phyloP scores from a whole-genome alignment of 1,139 yeast species.

The Protomyces gravidus region DNA sequence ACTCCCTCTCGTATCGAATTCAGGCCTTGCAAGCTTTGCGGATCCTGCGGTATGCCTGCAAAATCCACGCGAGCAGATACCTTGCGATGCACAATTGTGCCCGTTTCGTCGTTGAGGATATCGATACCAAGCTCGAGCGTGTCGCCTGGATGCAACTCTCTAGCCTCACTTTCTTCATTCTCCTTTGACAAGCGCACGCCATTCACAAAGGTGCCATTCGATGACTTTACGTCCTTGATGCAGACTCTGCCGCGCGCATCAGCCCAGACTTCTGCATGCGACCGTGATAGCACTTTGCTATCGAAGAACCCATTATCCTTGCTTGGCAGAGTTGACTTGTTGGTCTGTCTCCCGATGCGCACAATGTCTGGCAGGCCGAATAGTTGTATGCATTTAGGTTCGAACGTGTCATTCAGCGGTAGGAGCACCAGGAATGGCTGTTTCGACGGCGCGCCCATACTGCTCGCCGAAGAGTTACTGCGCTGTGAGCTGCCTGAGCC shows the following conservation, averaged over 20 bases:
- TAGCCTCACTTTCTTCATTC: conserved; percentile 51
- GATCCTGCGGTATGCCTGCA: conserved; percentile 31
- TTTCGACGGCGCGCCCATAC: neutral
- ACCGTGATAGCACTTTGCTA: conserved; percentile 84
- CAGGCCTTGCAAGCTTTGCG: neutral
- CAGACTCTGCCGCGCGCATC: conserved; percentile 67
- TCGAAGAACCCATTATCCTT: conserved; percentile 89
- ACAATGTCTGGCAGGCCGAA: conserved; percentile 80
- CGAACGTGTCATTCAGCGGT: conserved; percentile 81
- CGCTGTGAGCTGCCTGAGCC: neutral
- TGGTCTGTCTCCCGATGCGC: conserved; percentile 81
- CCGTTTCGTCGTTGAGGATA: conserved; percentile 43
- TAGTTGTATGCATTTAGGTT: conserved; percentile 68
- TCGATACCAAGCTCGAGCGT: conserved; percentile 85
- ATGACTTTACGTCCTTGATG: conserved; percentile 80
- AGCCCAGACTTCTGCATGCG: conserved; percentile 86
- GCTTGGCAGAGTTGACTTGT: conserved; percentile 66
- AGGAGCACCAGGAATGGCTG: conserved; percentile 16
- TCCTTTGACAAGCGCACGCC: conserved; percentile 63
- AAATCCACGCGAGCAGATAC: conserved; percentile 34
- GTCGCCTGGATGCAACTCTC: conserved; percentile 69
- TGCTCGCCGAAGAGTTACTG: neutral
- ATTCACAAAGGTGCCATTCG: conserved; percentile 92
- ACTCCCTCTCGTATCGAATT: neutral
- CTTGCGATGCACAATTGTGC: conserved; percentile 33